Percentiles rank a stretch among this genome's conserved stretches.
These are phyloP conservation scores for Cokeromyces recurvatus DNA, from an alignment of 371 early-diverging fungal genomes.

Conservation along the genomic window DNA sequence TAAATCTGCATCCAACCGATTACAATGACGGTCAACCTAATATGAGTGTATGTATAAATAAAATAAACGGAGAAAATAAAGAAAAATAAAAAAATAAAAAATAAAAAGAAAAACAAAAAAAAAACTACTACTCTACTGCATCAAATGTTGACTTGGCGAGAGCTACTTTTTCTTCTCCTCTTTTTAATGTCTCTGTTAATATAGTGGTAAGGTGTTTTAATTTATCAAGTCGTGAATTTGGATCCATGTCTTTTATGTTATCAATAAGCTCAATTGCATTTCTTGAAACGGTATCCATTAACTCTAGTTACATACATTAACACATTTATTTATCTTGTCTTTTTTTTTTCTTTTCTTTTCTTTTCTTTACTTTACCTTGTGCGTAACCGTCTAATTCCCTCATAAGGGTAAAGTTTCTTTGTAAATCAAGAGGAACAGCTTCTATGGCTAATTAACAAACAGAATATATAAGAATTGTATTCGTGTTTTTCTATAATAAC, in stretches of 20 bases:
- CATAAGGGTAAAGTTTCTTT: slow-evolving; percentile 86
- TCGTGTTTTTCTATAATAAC: no score
- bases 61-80: no score
- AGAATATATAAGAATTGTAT: not conserved
- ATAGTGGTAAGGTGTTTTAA: slow-evolving; percentile 58
- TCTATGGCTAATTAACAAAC: slow-evolving; percentile 62
- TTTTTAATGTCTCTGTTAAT: slow-evolving; percentile 65
- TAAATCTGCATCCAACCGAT: slow-evolving; percentile 42
- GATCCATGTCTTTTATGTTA: slow-evolving; percentile 36
- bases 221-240: slow-evolving; percentile 51
- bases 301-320: slow-evolving; percentile 42
- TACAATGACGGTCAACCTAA: slow-evolving; percentile 37
- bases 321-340: no score
- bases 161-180: slow-evolving; percentile 88
- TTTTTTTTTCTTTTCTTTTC: no score
- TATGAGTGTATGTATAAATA: not conserved
- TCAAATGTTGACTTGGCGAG: slow-evolving; percentile 88
- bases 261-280: slow-evolving; percentile 53
- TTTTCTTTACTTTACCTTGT: slow-evolving; percentile 60
- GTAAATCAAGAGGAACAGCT: slow-evolving; percentile 85
- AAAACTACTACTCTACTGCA: slow-evolving; percentile 49
- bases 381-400: slow-evolving; percentile 87
- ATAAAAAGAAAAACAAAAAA: not conserved
- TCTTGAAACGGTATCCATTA: slow-evolving; percentile 53
- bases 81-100: no score